Base-by-base conservation (phyloP, 495 filamentous ascomycete species). In the Penicillium pulvis region DNA sequence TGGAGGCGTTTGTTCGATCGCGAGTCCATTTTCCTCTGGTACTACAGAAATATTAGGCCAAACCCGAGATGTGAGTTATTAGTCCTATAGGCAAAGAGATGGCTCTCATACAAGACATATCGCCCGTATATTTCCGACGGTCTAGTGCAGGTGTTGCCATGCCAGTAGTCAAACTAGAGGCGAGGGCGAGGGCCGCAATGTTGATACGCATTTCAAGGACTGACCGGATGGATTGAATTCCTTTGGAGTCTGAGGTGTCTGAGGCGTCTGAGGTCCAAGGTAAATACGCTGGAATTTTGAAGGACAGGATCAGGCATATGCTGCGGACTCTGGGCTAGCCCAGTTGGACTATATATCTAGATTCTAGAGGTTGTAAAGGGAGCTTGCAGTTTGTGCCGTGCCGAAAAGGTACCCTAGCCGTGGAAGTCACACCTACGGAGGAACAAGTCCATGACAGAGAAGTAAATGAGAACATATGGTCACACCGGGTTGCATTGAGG, bases 401-500 rank as follows among this genome's bases (percentile, higher is more conserved):
- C 5, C 16, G 12, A 9, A 36, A 9, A 36, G 9, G 33, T 35
- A 35, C 33, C 4, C 33, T 10, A 12, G 33, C 33, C 1, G 19
- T 14, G n/a, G 41, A 57, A 55, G 58, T 58, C 54, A 64, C 48
- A 61, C 46, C 28, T 39, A 19, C 1, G 16, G 19, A 51, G 16
- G 16, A 24, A 28, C 3, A 33, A 11, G 19, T 6, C 10, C 33
- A 31, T 26, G 45, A 43, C 24, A 50, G 17, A 23, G 19, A 44
- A 42, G 23, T 44, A 51, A 46, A 60, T 30, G 43, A 11, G 33
- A 4, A 36, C 10, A 6, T 1, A 23, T 26, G 50, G 63, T 66
- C 53, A 50, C 60, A 66, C 56, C 50, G 41, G 28, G 63, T 65
- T 44, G 31, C 59, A 65, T 65, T 42, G 48, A 44, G 44, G 20